Percentiles rank a stretch among this genome's conserved stretches.
phyloP scores from a whole-genome alignment of 177 flowering plant species.

The Vitis hybrid region DNA sequence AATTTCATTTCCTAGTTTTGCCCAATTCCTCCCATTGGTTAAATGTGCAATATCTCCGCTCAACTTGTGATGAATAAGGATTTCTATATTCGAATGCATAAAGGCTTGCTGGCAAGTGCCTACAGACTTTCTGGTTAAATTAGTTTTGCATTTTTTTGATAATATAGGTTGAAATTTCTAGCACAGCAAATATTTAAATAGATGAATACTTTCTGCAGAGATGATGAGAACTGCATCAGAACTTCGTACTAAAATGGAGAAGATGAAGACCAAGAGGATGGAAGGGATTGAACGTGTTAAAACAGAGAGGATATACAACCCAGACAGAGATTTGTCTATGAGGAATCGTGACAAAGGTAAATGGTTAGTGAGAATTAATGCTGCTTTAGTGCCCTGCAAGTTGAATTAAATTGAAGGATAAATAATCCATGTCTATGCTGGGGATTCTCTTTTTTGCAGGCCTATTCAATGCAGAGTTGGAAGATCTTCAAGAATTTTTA shows the following conservation, averaged over 20 bases:
- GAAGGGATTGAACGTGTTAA: conserved; percentile 23
- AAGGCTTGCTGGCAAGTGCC: too few relatives aligned
- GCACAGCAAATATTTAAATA: neutral
- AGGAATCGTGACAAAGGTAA: conserved; percentile 26
- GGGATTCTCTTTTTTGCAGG: conserved; percentile 26
- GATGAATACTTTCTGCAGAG: conserved; percentile 32
- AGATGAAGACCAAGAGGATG: conserved; percentile 33
- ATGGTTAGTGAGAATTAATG: neutral
- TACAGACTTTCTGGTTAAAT: too few relatives aligned
- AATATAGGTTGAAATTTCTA: neutral
- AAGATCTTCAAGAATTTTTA: conserved; percentile 38
- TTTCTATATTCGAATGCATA: too few relatives aligned
- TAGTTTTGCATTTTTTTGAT: neutral
- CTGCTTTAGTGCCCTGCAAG: neutral
- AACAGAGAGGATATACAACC: conserved; percentile 23
- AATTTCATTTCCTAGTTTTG: too few relatives aligned
- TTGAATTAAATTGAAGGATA: too few relatives aligned
- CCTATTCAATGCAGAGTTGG: conserved; percentile 25
- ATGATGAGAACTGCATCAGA: conserved; percentile 44
- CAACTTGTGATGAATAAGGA: too few relatives aligned
- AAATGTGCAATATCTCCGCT: too few relatives aligned
- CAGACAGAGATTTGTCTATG: conserved; percentile 14
- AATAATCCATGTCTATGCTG: neutral
- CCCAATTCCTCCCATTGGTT: too few relatives aligned
- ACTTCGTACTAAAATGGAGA: conserved; percentile 41